These are phyloP conservation scores for Corymbia maculata DNA, from an alignment of 345 rosid species.

Conservation along the genomic window DNA sequence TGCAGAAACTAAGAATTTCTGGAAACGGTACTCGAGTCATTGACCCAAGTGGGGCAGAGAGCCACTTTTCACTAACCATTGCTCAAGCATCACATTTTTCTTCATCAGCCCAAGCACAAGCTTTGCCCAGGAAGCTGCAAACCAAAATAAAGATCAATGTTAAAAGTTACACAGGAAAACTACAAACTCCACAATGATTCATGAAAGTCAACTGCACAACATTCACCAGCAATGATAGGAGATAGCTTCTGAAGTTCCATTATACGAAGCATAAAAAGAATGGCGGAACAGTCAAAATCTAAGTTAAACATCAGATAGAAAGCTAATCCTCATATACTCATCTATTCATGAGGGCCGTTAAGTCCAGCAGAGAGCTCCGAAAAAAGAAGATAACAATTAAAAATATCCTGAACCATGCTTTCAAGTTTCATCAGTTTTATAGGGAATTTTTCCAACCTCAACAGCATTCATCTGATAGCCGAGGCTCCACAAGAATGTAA, in stretches of 20 bases:
- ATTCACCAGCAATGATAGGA: background rate
- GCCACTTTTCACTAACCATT: background rate
- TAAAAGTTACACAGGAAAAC: background rate
- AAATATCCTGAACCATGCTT: background rate
- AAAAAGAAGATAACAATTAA: background rate
- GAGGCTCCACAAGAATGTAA: slow-evolving; percentile 73
- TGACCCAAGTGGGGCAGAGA: background rate
- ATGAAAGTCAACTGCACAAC: background rate
- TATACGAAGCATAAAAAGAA: background rate
- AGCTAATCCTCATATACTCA: background rate
- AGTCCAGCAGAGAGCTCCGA: background rate
- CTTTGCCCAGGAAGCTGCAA: background rate
- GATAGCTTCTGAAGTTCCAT: background rate
- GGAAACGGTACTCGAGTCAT: background rate
- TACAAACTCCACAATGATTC: background rate
- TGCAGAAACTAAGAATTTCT: background rate
- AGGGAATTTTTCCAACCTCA: background rate
- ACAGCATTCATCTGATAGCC: slow-evolving; percentile 10
- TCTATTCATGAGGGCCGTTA: background rate
- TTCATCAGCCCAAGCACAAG: slow-evolving; percentile 16
- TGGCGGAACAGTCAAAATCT: background rate
- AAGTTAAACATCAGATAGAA: background rate
- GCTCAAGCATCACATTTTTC: slow-evolving; percentile 18
- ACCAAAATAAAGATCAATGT: background rate
- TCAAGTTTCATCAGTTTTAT: background rate